These are phyloP conservation scores for Thymus quinquecostatus DNA, from an alignment of 257 asterid genomes.

Conservation along the genomic window DNA sequence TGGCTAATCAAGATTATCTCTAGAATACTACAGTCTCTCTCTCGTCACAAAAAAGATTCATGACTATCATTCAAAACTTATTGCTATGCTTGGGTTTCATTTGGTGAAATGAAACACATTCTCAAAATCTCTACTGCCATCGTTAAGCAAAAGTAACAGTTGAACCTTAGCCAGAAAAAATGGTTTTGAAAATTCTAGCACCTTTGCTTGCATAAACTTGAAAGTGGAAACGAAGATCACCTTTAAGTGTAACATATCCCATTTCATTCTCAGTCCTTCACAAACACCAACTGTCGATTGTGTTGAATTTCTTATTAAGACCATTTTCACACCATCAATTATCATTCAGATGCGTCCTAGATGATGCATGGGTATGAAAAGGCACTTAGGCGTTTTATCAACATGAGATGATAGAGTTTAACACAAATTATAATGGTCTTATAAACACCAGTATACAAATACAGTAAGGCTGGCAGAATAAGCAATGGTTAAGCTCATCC, in stretches of 20 bases:
- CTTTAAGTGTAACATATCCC: constrained; percentile 1
- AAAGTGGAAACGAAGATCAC: constrained; percentile 1
- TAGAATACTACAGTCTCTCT: constrained; percentile 3
- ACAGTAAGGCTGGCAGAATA: neutral
- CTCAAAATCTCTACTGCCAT: neutral
- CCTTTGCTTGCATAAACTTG: constrained; percentile 5
- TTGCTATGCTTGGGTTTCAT: neutral
- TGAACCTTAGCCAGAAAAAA: neutral
- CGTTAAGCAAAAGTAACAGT: constrained; percentile 1
- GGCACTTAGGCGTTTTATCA: neutral
- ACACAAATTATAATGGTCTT: neutral
- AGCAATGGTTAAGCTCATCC: constrained; percentile 1
- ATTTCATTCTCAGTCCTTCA: constrained; percentile 12
- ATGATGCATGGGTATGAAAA: constrained; percentile 13
- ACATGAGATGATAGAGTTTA: neutral
- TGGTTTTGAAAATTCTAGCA: neutral
- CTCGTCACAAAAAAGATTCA: neutral
- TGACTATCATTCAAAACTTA: neutral
- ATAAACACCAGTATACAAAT: neutral
- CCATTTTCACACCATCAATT: neutral
- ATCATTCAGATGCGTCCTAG: neutral
- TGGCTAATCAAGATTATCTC: constrained; percentile 8
- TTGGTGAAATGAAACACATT: neutral
- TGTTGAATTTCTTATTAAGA: neutral
- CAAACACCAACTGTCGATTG: neutral